phyloP scores from a whole-genome alignment of 192 early-diverging fungal species.

The Anaeromyces robustus region DNA sequence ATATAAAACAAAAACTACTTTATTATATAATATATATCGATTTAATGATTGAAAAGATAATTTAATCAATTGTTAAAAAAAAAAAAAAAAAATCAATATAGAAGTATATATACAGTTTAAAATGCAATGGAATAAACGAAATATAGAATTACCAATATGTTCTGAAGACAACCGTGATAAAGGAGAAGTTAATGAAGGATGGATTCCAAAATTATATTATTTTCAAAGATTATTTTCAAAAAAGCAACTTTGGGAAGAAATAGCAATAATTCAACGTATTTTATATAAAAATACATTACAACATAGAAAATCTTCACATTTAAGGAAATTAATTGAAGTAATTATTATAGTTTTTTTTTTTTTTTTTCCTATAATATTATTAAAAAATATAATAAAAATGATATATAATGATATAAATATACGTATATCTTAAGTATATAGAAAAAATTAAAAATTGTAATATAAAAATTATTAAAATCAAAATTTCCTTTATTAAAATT shows the following conservation, averaged over 20 bases:
- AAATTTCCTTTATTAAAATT: no score
- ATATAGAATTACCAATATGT: not conserved
- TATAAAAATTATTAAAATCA: no score
- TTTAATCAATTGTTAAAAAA: no score
- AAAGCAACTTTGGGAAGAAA: not conserved
- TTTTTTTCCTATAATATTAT: no score
- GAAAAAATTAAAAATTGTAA: no score
- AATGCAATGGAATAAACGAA: not conserved
- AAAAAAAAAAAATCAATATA: no score
- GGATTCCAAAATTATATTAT: not conserved
- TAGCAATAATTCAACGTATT: not conserved
- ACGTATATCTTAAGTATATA: no score
- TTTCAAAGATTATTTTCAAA: not conserved
- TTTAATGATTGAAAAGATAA: no score
- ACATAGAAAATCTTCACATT: not conserved
- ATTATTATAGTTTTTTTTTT: not conserved
- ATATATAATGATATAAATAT: no score
- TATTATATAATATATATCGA: no score
- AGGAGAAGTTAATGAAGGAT: not conserved
- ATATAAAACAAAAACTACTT: no score
- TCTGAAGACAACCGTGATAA: not conserved
- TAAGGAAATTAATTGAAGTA: not conserved
- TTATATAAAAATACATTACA: not conserved
- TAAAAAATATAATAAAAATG: no score
- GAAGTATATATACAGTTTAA: not conserved